Conservation (phyloP, 2,329 filamentous ascomycete genomes). For the Alternaria atra region DNA sequence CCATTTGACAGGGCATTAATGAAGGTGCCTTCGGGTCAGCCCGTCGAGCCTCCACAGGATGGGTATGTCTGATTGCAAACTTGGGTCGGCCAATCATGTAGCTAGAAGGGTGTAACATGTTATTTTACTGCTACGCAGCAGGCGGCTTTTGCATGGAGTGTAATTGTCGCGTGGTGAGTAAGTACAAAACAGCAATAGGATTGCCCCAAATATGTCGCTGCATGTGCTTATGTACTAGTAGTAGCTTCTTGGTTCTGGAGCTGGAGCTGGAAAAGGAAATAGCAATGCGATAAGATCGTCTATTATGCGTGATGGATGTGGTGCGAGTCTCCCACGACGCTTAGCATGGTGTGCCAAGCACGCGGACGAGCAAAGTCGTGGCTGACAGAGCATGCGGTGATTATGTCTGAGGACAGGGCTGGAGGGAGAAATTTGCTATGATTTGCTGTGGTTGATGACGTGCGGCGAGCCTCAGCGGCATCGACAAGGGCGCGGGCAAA, state of each 20-base stretch:
- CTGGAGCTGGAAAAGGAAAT: not conserved
- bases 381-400: not conserved
- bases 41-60: conserved; percentile 5
- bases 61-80: conserved; percentile 1
- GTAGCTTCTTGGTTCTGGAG: not conserved
- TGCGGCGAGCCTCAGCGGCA: conserved; percentile 5
- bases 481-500: conserved; percentile 13
- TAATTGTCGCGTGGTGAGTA: not conserved
- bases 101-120: not conserved
- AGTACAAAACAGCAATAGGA: not conserved
- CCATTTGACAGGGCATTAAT: conserved; percentile 20
- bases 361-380: not conserved
- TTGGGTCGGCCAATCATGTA: not conserved
- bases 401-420: conserved; percentile 1
- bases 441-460: conserved; percentile 13
- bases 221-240: not conserved
- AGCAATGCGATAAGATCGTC: conserved; percentile 7
- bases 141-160: not conserved
- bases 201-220: not conserved
- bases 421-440: not conserved
- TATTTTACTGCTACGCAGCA: not conserved
- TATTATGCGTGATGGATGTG: not conserved
- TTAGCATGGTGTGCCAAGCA: conserved; percentile 1
- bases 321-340: not conserved
- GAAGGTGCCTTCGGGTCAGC: conserved; percentile 12